A percentile compares a stretch with the other conserved stretches of the same genome.
Evolutionary conservation across 306 rosid species (phyloP).

Genomic region (Lathyrus tuberosus): DNA sequence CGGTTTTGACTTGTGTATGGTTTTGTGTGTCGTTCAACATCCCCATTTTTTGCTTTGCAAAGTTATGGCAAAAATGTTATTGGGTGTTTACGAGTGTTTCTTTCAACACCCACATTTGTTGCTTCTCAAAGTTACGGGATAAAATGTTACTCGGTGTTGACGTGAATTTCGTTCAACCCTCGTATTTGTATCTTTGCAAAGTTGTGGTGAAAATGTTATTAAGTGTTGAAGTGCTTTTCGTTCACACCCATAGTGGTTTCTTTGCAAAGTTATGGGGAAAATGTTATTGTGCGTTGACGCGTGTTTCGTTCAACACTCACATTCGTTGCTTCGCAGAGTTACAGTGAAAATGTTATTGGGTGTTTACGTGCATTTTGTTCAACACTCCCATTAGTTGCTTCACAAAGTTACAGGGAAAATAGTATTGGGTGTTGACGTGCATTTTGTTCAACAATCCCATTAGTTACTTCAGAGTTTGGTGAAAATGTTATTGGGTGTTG

Average conservation of each 20-base stretch:
- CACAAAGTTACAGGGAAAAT: neutral
- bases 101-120: too few species aligned
- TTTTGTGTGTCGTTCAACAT: too few species aligned
- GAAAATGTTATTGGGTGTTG: neutral
- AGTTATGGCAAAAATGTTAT: too few species aligned
- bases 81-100: too few species aligned
- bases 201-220: too few species aligned
- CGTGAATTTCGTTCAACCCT: neutral
- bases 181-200: too few species aligned
- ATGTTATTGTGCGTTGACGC: neutral
- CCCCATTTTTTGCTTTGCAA: too few species aligned
- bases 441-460: neutral
- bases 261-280: too few species aligned
- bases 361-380: neutral
- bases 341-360: neutral
- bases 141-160: neutral
- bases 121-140: too few species aligned
- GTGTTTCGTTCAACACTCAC: neutral
- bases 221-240: too few species aligned
- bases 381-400: neutral
- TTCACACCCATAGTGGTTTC: too few species aligned
- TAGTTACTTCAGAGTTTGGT: neutral
- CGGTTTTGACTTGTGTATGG: neutral
- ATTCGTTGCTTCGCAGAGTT: neutral
- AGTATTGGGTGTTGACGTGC: neutral